Conservation (phyloP, 129 eudicot genomes). For the Ambrosia artemisiifolia region DNA sequence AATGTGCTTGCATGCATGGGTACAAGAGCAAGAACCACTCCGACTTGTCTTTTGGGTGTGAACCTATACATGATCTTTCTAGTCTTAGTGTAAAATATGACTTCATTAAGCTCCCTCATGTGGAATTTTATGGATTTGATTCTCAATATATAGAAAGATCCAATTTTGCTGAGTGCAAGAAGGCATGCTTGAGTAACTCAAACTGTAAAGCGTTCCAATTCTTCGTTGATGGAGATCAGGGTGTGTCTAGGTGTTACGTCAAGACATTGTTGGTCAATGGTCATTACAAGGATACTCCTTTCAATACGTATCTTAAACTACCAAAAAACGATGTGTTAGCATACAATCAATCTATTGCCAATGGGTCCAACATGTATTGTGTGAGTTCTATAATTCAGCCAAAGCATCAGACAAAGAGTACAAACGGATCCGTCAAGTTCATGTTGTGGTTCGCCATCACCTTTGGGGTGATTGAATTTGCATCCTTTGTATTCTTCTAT, state of each 20-base stretch:
- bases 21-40: conserved; percentile 12
- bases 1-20: conserved; percentile 28
- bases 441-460: conserved; percentile 18
- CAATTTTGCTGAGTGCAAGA: conserved; percentile 16
- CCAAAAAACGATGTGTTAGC: background rate
- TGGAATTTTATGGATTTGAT: conserved; percentile 19
- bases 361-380: background rate
- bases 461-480: conserved; percentile 1
- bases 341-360: background rate
- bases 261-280: conserved; percentile 19
- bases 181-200: background rate
- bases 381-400: background rate
- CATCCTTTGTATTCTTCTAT: background rate
- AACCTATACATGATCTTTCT: background rate
- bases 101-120: background rate
- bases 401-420: background rate
- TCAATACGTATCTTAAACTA: background rate
- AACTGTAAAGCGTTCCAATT: conserved; percentile 29
- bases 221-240: background rate
- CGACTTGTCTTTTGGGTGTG: conserved; percentile 32
- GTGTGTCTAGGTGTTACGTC: conserved; percentile 5
- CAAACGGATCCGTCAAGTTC: background rate
- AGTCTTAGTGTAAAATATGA: background rate
- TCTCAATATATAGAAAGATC: background rate
- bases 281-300: background rate